A percentile compares a stretch with the other conserved stretches of the same genome.
Conservation (phyloP, 441 rosid species). For the Monsonia emarginata region DNA sequence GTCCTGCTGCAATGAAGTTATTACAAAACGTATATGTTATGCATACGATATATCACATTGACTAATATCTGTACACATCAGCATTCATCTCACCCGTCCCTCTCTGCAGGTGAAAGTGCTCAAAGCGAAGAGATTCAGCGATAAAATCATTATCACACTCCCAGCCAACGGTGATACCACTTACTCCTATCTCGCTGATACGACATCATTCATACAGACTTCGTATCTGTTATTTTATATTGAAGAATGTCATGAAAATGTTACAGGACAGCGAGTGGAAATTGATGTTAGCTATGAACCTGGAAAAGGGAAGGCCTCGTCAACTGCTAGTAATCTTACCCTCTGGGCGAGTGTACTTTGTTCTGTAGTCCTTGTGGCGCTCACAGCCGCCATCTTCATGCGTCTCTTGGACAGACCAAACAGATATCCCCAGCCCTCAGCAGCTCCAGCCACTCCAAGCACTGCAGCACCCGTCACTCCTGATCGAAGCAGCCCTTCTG, state of each 20-base stretch:
- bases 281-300: slow-evolving; percentile 44
- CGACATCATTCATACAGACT: not conserved
- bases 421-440: slow-evolving; percentile 14
- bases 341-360: slow-evolving; percentile 22
- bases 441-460: slow-evolving; percentile 24
- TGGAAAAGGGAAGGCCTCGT: slow-evolving; percentile 14
- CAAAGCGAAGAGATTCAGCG: slow-evolving; percentile 38
- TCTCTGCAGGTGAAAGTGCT: slow-evolving; percentile 45
- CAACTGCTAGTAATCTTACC: slow-evolving; percentile 13
- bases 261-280: slow-evolving; percentile 62
- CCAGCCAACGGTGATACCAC: slow-evolving; percentile 58
- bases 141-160: slow-evolving; percentile 50
- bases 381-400: slow-evolving; percentile 18
- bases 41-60: not conserved
- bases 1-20: no score
- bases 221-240: not conserved
- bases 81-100: not conserved
- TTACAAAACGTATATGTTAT: not conserved
- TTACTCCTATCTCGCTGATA: slow-evolving; percentile 6
- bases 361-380: slow-evolving; percentile 16
- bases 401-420: slow-evolving; percentile 19
- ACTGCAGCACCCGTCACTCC: slow-evolving; percentile 47
- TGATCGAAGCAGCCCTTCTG: slow-evolving; percentile 30
- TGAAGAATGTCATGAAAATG: not conserved
- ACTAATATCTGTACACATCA: not conserved